Evolutionary conservation across 2,329 filamentous ascomycete genomes (phyloP).

Genomic region (Aaosphaeria pasadenensis): DNA sequence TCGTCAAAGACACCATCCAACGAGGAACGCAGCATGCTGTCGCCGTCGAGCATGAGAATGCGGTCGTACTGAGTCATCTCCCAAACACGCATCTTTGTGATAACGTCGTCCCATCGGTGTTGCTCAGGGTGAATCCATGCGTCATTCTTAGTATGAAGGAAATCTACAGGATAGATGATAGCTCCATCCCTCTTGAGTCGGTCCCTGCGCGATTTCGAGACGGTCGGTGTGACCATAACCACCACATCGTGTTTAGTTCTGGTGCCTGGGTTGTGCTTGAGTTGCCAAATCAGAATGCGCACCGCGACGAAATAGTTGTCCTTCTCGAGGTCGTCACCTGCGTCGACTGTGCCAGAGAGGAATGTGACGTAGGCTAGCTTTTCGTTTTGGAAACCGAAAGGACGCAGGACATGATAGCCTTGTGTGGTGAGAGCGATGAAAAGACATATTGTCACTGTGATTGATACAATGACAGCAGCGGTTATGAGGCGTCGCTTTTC

Average conservation of each 20-base stretch:
- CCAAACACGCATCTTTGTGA: conserved; percentile 40
- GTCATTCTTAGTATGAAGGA: conserved; percentile 8
- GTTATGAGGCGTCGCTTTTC: too few species aligned
- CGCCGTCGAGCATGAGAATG: conserved; percentile 35
- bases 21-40: conserved; percentile 24
- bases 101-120: conserved; percentile 31
- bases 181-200: conserved; percentile 23
- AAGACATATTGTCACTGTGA: background rate
- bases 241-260: conserved; percentile 20
- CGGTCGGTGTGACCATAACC: conserved; percentile 24
- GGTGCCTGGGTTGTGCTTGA: conserved; percentile 22
- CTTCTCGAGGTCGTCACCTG: conserved; percentile 17
- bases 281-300: conserved; percentile 30
- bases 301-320: conserved; percentile 27
- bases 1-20: conserved; percentile 35
- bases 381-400: conserved; percentile 1
- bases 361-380: conserved; percentile 24
- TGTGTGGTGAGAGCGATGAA: background rate
- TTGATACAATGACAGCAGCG: too few species aligned
- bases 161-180: conserved; percentile 19
- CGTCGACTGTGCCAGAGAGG: conserved; percentile 14
- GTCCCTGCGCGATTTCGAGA: conserved; percentile 15
- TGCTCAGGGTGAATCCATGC: conserved; percentile 14
- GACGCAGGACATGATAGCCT: too few species aligned
- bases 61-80: conserved; percentile 22